Evolutionary conservation across 768 basidiomycete species (phyloP), one percentile per base, ranked within the genome.

Genomic region (Mycena floridula): DNA sequence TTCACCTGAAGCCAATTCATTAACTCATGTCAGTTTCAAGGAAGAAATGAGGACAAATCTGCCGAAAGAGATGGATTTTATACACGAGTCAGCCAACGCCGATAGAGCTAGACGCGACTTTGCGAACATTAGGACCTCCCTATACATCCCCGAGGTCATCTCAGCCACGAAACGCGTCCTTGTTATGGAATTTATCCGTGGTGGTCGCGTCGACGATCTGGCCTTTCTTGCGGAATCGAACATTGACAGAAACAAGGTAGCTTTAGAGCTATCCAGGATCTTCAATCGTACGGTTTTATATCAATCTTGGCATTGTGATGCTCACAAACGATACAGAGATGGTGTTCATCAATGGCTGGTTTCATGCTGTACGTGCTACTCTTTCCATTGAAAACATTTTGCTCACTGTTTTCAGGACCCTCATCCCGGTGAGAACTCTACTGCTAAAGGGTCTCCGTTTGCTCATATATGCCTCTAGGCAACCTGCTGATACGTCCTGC

Each of bases 291-390:
- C n/a, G n/a, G n/a, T n/a, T n/a, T n/a, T n/a, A n/a, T n/a, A n/a
- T n/a, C 9, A n/a, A n/a, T 32, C 58, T 85, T n/a, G n/a, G n/a
- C n/a, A n/a, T 79, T 41, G 83, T 80, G 57, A 97, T 97, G 94
- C 90, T 98, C 11, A 94, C 96, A 56, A 59, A 95, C 30, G 89
- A 95, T 59, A 32, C n/a, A n/a, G n/a, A 81, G 57, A 97, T 98
- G 96, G 90, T 98, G 9, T 95, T 97, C 57, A 60, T 96, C 35
- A 89, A 95, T 59, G 94, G 94, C 15, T 92, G 85, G 79, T 88
- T 88, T 60, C 84, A 85, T 66, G 85, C 81, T 30, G 86, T 87
- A 56, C 60, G 83, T 65, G 2, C 18, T 35, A 26, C 15, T 30
- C 42, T 45, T 42, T 41, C 4, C 37, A 21, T 26, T 36, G 3